A percentile compares a stretch with the other conserved stretches of the same genome.
Evolutionary conservation across 2,329 filamentous ascomycete species (phyloP).

Genomic region (Metarhizium anisopliae): DNA sequence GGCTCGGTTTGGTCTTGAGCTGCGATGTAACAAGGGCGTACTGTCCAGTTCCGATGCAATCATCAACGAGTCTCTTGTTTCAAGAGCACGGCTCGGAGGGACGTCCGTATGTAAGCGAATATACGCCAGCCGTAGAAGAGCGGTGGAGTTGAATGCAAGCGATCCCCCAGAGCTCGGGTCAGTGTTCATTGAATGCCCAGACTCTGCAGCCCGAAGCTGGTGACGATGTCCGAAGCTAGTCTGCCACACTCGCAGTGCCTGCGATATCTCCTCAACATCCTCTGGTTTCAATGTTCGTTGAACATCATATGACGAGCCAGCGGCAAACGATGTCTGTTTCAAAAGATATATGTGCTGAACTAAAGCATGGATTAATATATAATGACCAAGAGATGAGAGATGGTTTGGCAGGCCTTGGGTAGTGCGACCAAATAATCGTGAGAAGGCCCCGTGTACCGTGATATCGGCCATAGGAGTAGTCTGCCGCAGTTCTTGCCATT

Average conservation of each 20-base stretch:
- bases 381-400: constrained; percentile 56
- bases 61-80: constrained; percentile 52
- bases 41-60: constrained; percentile 53
- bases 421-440: constrained; percentile 42
- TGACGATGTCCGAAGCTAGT: constrained; percentile 48
- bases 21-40: constrained; percentile 49
- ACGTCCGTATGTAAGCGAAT: constrained; percentile 60
- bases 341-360: constrained; percentile 65
- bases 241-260: constrained; percentile 50
- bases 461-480: constrained; percentile 41
- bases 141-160: constrained; percentile 58
- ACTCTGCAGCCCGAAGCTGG: constrained; percentile 40
- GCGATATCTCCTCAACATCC: constrained; percentile 47
- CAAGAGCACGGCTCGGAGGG: constrained; percentile 51
- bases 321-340: constrained; percentile 50
- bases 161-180: constrained; percentile 48
- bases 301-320: constrained; percentile 38
- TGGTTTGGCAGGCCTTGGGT: constrained; percentile 38
- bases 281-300: constrained; percentile 42
- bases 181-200: constrained; percentile 33
- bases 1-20: constrained; percentile 50
- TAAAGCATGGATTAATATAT: constrained; percentile 62
- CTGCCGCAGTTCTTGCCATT: constrained; percentile 50
- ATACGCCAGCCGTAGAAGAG: constrained; percentile 50
- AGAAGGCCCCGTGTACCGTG: constrained; percentile 48